Evolutionary conservation across 371 early-diverging fungal genomes (phyloP), one percentile per base, ranked within the genome.

Genomic region (Mortierella sp.): DNA sequence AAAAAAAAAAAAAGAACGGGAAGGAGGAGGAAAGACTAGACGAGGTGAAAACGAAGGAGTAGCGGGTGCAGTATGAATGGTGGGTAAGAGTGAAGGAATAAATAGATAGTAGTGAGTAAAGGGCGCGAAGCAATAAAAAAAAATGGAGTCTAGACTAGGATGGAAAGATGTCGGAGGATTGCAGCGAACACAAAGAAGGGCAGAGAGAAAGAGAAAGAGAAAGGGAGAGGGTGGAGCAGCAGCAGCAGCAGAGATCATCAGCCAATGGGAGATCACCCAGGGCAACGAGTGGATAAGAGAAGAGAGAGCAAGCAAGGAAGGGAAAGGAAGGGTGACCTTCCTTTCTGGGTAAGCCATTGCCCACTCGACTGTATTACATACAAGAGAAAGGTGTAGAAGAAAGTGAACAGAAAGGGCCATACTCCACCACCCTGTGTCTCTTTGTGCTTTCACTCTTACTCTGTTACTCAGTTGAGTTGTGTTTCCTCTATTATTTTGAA

Each of bases 261-360:
- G 68, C 68, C 68, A 68, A 68, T 68, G 68, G 68, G 68, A 41
- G 38, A 41, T 10, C 41, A 68, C 43, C 68, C 68, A 38, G 24
- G 24, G 29, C 51, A 51, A 6, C 4, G 41, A 35, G 41, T 18
- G 51, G 51, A 51, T 63, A 35, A 35, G 58, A 3, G 27, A 51
- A 41, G 41, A 6, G 41, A 41, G 41, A 41, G 41, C 41, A 41
- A 41, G 1, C 41, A 41, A 41, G 41, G 41, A 41, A 41, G 41
- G 41, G 21, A 27, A 56, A 4, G 58, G 14, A 63, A 35, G 58
- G 27, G 3, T 56, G 58, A 56, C 51, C 51, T 51, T 51, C 51
- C 51, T 21, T 51, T 18, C 51, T 51, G 16, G 51, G 51, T 14
- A 51, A 18, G 51, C 14, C 48, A 51, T 21, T 21, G 51, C 51